phyloP scores from a whole-genome alignment of 805 yeast species.

The Candida nitratophila region DNA sequence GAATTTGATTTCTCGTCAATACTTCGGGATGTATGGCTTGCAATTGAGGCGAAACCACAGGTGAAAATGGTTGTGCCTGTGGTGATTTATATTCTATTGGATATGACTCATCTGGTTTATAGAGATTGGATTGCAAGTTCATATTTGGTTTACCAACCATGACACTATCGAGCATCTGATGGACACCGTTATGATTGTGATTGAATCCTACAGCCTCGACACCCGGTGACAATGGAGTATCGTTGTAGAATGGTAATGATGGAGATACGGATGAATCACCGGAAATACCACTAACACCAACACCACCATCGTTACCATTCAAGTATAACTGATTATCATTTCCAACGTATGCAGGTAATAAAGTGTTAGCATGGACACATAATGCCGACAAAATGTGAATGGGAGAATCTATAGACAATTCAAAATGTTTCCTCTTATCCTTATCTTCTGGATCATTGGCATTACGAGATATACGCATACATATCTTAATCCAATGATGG shows the following conservation, averaged over 20 bases:
- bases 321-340: slow-evolving; percentile 15
- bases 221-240: slow-evolving; percentile 42
- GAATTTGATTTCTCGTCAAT: slow-evolving; percentile 7
- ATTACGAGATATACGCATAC: slow-evolving; percentile 68
- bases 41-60: slow-evolving; percentile 27
- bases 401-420: slow-evolving; percentile 92
- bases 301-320: neutral
- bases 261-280: neutral
- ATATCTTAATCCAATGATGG: slow-evolving; percentile 93
- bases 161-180: slow-evolving; percentile 13
- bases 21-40: slow-evolving; percentile 21
- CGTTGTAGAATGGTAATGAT: neutral
- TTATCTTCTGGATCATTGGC: slow-evolving; percentile 41
- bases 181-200: slow-evolving; percentile 10
- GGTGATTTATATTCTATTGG: slow-evolving; percentile 48
- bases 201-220: slow-evolving; percentile 34
- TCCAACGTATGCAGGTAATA: slow-evolving; percentile 61
- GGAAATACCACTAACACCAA: too few species aligned
- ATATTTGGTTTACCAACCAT: slow-evolving; percentile 19
- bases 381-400: slow-evolving; percentile 70
- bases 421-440: slow-evolving; percentile 78
- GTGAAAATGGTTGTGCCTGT: slow-evolving; percentile 58
- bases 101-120: slow-evolving; percentile 41
- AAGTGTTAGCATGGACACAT: slow-evolving; percentile 76
- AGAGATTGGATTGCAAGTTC: slow-evolving; percentile 39